phyloP scores from a whole-genome alignment of 805 yeast genomes.

The Ogataea degrootiae region DNA sequence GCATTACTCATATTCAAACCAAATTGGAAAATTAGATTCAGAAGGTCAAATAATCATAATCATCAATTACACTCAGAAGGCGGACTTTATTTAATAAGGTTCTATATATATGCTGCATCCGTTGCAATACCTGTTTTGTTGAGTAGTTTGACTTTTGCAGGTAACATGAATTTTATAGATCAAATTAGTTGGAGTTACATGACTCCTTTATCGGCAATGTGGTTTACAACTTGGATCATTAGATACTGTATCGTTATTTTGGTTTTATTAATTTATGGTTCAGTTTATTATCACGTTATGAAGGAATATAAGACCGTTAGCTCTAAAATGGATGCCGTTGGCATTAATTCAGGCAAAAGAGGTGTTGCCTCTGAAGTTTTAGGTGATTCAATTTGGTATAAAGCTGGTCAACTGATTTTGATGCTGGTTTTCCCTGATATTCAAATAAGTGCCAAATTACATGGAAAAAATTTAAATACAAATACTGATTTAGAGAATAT shows the following conservation, averaged over 20 bases:
- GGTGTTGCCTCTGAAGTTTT: constrained; percentile 17
- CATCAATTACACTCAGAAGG: constrained; percentile 45
- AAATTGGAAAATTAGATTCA: constrained; percentile 33
- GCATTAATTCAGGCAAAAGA: constrained; percentile 3
- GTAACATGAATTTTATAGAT: constrained; percentile 51
- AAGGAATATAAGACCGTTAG: constrained; percentile 54
- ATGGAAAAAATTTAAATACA: constrained; percentile 25
- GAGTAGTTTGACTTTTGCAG: constrained; percentile 68
- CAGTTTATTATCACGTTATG: constrained; percentile 70
- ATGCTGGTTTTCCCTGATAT: constrained; percentile 30
- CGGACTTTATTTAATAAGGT: constrained; percentile 61
- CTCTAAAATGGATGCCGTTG: constrained; percentile 29
- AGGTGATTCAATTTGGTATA: constrained; percentile 31
- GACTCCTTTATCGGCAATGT: constrained; percentile 59
- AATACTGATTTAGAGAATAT: constrained; percentile 25
- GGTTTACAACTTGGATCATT: constrained; percentile 85
- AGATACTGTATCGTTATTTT: constrained; percentile 61
- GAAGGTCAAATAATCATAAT: constrained; percentile 21
- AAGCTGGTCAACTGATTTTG: constrained; percentile 20
- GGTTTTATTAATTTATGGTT: constrained; percentile 60
- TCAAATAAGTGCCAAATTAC: constrained; percentile 25
- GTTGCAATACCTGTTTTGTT: constrained; percentile 59
- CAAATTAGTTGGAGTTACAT: constrained; percentile 75
- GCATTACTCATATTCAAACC: constrained; percentile 69
- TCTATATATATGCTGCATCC: constrained; percentile 52